Conservation (phyloP, 2,329 filamentous ascomycete genomes). For the Sarocladium kiliense region DNA sequence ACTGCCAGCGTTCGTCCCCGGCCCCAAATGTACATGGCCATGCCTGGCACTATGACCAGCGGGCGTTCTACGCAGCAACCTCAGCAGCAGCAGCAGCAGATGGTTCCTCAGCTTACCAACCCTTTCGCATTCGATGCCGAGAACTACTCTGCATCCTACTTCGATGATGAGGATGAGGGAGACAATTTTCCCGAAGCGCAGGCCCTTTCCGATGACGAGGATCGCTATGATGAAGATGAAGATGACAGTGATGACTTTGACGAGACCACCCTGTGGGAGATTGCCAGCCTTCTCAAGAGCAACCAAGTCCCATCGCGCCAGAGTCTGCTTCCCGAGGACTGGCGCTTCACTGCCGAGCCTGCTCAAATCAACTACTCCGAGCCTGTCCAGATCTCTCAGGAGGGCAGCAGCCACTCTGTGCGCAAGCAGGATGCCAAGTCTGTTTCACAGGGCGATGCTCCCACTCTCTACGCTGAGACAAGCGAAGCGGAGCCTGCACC, state of each 20-base stretch:
- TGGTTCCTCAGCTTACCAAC: not conserved
- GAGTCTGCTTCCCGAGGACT: slow-evolving; percentile 40
- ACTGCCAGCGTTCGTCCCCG: slow-evolving; percentile 37
- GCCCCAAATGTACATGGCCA: slow-evolving; percentile 35
- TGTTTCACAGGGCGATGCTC: not conserved
- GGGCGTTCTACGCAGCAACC: slow-evolving; percentile 29
- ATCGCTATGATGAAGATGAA: slow-evolving; percentile 24
- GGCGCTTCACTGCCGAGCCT: slow-evolving; percentile 11
- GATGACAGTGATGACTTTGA: slow-evolving; percentile 51
- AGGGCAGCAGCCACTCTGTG: not conserved
- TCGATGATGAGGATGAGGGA: slow-evolving; percentile 55
- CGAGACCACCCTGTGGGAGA: slow-evolving; percentile 59
- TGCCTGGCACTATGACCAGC: slow-evolving; percentile 45
- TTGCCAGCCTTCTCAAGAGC: slow-evolving; percentile 52
- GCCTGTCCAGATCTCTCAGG: not conserved
- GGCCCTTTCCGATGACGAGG: slow-evolving; percentile 1
- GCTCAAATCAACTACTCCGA: not conserved
- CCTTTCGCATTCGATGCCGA: slow-evolving; percentile 14
- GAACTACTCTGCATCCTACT: slow-evolving; percentile 48
- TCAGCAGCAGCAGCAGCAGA: not conserved
- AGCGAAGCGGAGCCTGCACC: not conserved
- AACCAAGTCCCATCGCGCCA: slow-evolving; percentile 46
- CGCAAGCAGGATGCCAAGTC: not conserved
- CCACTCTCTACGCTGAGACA: not conserved
- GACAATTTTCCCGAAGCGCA: slow-evolving; percentile 22